Evolutionary conservation across 2,329 filamentous ascomycete genomes (phyloP).

Genomic region (Xylariaceae sp.): DNA sequence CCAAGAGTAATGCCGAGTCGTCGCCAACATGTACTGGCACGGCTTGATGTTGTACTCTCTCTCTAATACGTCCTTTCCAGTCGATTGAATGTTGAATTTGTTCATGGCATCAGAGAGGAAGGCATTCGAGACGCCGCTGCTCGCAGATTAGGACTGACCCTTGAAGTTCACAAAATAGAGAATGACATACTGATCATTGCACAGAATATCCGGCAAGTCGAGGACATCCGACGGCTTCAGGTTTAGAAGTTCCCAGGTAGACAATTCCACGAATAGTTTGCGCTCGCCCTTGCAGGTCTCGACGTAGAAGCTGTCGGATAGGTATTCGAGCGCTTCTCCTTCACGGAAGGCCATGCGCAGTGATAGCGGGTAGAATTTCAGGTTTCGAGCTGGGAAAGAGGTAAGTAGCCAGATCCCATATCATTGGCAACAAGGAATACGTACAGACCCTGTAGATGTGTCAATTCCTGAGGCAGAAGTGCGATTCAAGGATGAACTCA

Average conservation of each 20-base stretch:
- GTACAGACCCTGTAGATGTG: constrained; percentile 13
- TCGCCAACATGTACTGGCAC: constrained; percentile 35
- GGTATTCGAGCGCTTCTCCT: constrained; percentile 28
- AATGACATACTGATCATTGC: constrained; percentile 30
- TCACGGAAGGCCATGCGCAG: constrained; percentile 31
- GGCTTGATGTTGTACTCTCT: constrained; percentile 32
- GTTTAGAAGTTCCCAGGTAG: constrained; percentile 43
- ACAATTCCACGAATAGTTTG: constrained; percentile 36
- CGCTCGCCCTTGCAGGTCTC: constrained; percentile 28
- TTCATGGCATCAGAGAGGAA: constrained; percentile 33
- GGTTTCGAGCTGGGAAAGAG: constrained; percentile 36
- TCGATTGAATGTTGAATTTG: constrained; percentile 37
- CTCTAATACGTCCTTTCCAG: constrained; percentile 37
- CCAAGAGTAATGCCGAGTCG: constrained; percentile 45
- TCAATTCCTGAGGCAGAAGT: background rate
- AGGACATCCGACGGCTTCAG: constrained; percentile 37
- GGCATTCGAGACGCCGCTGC: constrained; percentile 34
- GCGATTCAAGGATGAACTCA: constrained; percentile 7
- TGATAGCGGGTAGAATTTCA: constrained; percentile 44
- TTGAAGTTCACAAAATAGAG: background rate
- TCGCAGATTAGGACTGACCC: background rate
- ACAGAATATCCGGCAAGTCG: constrained; percentile 37
- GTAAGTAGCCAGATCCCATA: constrained; percentile 11
- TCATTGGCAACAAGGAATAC: background rate
- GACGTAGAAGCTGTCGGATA: constrained; percentile 30